Base-by-base conservation (phyloP, 2,329 filamentous ascomycete species). In the Paramyrothecium roridum region DNA sequence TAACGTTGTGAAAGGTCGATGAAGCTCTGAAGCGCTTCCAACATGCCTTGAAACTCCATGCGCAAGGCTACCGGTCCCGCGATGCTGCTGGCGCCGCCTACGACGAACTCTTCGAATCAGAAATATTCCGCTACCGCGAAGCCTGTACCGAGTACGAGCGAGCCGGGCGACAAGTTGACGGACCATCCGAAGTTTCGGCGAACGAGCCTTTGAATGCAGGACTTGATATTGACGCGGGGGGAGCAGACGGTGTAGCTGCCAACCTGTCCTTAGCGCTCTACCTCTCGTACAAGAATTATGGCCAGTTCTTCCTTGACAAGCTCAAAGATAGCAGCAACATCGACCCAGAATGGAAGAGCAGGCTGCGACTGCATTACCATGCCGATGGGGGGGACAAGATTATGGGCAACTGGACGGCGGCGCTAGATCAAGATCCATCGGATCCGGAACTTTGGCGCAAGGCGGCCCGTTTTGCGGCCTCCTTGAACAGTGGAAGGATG, bases 1-100 rank as follows among this genome's bases (percentile, higher is more conserved):
- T 63, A 30, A 67, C 49, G 4, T 37, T 3, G 3, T 12, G 19
- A 8, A 19, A 89, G 80, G 93, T 98, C 67, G 95, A 99, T 67
- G 95, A 99, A 75, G 93, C 95, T 50, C 79, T 99, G 59, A 98
- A 97, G 74, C 84, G 93, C 37, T 99, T 97, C 70, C 93, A 98
- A 68, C 88, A 82, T 63, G 95, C 95, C 49, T 77, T 99, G 56
- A 96, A 93, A 71, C 85, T 93, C 61, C 95, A 99, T 69, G 88
- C 93, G 2, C 91, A 96, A 73, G 93, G 95, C 2, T 86, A 90
- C 1, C 76, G 77, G 19, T 90, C 86, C 53, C 95, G 91, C 69
- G 74, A 85, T 50, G 86, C 91, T 66, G 93, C 96, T 20, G 81
- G 83, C 47, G 82, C 87, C 52, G 93, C 95, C 48, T 99, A 99